phyloP scores from a whole-genome alignment of 176 grass and related monocot species.

The Aegilops speltoides region DNA sequence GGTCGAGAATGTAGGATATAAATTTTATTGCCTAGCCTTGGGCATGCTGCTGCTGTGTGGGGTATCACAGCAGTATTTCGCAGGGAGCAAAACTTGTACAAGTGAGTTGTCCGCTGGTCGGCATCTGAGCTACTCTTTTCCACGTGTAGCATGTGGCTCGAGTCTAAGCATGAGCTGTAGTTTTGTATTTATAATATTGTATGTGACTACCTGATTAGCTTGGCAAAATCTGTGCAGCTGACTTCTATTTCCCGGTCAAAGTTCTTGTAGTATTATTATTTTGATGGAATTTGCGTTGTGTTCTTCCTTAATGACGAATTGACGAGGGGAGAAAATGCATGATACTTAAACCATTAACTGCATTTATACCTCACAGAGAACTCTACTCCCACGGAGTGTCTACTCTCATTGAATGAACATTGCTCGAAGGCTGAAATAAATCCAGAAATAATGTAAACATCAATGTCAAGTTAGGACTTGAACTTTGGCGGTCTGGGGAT shows the following conservation, averaged over 20 bases:
- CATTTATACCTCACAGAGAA: neutral
- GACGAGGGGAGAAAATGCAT: neutral
- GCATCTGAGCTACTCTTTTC: slow-evolving; percentile 21
- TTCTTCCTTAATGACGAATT: neutral
- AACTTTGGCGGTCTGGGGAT: too few species aligned
- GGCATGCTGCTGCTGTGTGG: slow-evolving; percentile 36
- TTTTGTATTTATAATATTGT: slow-evolving; percentile 36
- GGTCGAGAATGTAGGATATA: slow-evolving; percentile 52
- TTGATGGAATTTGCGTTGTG: neutral
- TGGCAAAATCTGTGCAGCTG: slow-evolving; percentile 17
- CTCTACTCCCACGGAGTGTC: too few species aligned
- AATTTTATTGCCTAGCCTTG: slow-evolving; percentile 51
- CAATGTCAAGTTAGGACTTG: too few species aligned
- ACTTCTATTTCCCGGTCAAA: neutral
- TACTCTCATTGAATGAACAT: too few species aligned
- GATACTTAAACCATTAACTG: neutral
- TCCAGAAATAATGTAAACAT: too few species aligned
- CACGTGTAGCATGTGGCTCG: slow-evolving; percentile 46
- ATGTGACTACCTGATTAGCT: slow-evolving; percentile 24
- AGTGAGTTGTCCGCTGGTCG: neutral
- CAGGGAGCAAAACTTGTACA: slow-evolving; percentile 27
- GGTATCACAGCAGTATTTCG: neutral
- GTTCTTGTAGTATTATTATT: neutral
- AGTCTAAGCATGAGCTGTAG: slow-evolving; percentile 28
- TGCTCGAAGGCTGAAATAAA: too few species aligned